Percentiles rank a stretch among this genome's conserved stretches.
phyloP scores from a whole-genome alignment of 2,329 filamentous ascomycete genomes.

The Xylaria sp. region DNA sequence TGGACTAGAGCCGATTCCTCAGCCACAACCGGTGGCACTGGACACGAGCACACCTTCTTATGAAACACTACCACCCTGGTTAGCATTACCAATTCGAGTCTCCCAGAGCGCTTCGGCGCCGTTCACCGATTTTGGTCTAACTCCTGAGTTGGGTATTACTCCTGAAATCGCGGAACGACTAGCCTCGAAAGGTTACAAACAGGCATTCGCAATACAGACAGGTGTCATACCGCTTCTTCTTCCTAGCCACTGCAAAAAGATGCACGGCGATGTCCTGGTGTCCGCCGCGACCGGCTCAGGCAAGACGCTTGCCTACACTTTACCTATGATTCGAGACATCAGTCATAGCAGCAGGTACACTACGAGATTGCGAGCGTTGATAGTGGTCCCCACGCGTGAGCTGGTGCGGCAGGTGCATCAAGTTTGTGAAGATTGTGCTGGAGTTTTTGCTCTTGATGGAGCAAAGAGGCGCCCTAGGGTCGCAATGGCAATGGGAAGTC shows the following conservation, averaged over 20 bases:
- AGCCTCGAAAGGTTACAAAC: slow-evolving; percentile 72
- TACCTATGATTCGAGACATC: slow-evolving; percentile 85
- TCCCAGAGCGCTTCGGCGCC: slow-evolving; percentile 67
- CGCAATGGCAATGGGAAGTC: slow-evolving; percentile 84
- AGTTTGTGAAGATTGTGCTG: slow-evolving; percentile 78
- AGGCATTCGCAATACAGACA: slow-evolving; percentile 83
- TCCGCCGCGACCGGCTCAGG: slow-evolving; percentile 95
- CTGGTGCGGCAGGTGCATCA: slow-evolving; percentile 87
- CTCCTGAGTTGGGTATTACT: slow-evolving; percentile 69
- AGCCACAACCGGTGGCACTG: slow-evolving; percentile 73
- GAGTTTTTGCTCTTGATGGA: slow-evolving; percentile 64
- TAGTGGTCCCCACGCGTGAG: slow-evolving; percentile 92
- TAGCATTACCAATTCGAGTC: slow-evolving; percentile 78
- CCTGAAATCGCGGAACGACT: slow-evolving; percentile 70
- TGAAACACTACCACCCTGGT: slow-evolving; percentile 83
- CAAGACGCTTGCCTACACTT: slow-evolving; percentile 90
- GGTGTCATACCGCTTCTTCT: slow-evolving; percentile 83
- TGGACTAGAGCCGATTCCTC: slow-evolving; percentile 83
- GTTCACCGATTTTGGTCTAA: slow-evolving; percentile 62
- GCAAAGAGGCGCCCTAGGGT: slow-evolving; percentile 76
- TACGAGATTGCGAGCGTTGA: slow-evolving; percentile 78
- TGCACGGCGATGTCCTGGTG: slow-evolving; percentile 83
- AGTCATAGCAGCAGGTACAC: slow-evolving; percentile 65
- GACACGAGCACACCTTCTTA: slow-evolving; percentile 72
- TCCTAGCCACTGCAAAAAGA: slow-evolving; percentile 65